phyloP scores from a whole-genome alignment of 2,329 filamentous ascomycete genomes.

The Sarocladium kiliense region DNA sequence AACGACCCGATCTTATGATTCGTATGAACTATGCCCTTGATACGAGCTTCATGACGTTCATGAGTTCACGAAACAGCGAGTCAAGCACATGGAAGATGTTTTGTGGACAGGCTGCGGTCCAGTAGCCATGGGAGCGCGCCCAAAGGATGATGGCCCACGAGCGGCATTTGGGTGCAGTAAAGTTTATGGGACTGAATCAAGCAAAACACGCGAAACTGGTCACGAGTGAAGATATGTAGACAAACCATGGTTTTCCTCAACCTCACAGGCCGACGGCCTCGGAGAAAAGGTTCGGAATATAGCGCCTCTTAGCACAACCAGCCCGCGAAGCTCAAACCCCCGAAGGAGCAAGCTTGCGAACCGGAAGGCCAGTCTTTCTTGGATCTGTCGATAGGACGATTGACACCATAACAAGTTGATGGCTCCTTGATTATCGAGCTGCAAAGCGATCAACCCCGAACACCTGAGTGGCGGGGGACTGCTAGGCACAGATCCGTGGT shows the following conservation, averaged over 20 bases:
- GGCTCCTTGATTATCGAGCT: constrained; percentile 87
- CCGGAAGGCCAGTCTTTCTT: constrained; percentile 64
- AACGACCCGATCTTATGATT: too few species aligned
- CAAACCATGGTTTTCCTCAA: constrained; percentile 81
- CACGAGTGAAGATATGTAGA: constrained; percentile 49
- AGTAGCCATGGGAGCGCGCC: too few species aligned
- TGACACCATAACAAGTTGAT: constrained; percentile 69
- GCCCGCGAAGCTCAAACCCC: constrained; percentile 59
- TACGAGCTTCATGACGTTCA: too few species aligned
- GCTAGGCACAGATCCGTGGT: constrained; percentile 80
- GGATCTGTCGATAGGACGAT: constrained; percentile 95
- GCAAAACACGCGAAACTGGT: neutral
- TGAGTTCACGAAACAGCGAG: too few species aligned
- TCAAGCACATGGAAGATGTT: too few species aligned
- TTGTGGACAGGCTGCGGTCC: too few species aligned
- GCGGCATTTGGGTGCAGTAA: too few species aligned
- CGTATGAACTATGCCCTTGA: too few species aligned
- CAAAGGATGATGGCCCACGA: too few species aligned
- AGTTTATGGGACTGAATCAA: too few species aligned
- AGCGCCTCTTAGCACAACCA: constrained; percentile 52
- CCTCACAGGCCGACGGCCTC: constrained; percentile 87
- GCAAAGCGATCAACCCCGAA: constrained; percentile 71
- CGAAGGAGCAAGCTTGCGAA: constrained; percentile 56
- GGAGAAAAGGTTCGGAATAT: constrained; percentile 89
- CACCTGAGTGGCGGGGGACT: constrained; percentile 54